These are phyloP conservation scores for Urochloa ruziziensis DNA, from an alignment of 176 grass and related monocot genomes.

Conservation along the genomic window DNA sequence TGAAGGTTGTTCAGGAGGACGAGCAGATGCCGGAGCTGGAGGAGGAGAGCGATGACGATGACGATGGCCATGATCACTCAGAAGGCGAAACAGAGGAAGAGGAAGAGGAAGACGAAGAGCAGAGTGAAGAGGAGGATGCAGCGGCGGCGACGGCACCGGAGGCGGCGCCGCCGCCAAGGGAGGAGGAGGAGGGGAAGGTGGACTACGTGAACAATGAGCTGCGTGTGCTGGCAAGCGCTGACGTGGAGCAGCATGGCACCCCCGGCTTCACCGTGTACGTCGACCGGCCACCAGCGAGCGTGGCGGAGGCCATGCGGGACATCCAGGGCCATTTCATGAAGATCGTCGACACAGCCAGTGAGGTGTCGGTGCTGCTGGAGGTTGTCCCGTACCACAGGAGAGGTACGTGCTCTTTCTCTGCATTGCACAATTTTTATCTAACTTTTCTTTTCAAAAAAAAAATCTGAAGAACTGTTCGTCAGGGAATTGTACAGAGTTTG, in stretches of 20 bases:
- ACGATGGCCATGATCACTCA: background rate
- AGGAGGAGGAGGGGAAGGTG: constrained; percentile 6
- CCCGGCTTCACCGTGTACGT: constrained; percentile 72
- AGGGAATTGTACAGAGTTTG: background rate
- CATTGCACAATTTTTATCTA: too few relatives aligned
- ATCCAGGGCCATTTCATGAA: constrained; percentile 54
- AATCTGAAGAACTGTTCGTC: background rate
- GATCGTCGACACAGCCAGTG: constrained; percentile 44
- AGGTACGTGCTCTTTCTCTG: constrained; percentile 17
- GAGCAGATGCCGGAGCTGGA: constrained; percentile 48
- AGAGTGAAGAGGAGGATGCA: background rate
- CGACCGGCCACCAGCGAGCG: constrained; percentile 55
- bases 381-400: constrained; percentile 45
- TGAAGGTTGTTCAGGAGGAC: background rate
- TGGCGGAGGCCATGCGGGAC: constrained; percentile 77
- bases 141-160: background rate
- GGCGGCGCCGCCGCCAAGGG: background rate
- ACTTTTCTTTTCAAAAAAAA: background rate
- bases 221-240: constrained; percentile 31
- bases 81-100: background rate
- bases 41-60: constrained; percentile 13
- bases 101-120: constrained; percentile 9
- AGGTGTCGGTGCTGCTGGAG: constrained; percentile 70
- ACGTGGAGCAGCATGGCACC: constrained; percentile 41
- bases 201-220: constrained; percentile 41